Evolutionary conservation across 1,284 basidiomycete genomes (phyloP).

Genomic region (Coniophora puteana): DNA sequence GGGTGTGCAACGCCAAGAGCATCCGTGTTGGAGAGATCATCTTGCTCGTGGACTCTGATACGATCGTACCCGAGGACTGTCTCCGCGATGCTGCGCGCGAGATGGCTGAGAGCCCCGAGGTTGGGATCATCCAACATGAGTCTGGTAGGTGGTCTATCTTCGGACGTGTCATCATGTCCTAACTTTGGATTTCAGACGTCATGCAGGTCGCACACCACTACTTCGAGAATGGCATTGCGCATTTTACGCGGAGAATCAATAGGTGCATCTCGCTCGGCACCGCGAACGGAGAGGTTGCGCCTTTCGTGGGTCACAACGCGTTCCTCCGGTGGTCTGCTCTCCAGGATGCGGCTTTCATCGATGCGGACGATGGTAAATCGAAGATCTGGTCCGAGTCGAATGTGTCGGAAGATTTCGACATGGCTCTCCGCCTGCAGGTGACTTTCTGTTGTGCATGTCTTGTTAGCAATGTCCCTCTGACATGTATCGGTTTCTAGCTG

Average conservation of each 20-base stretch:
- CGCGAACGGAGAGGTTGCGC: conserved; percentile 73
- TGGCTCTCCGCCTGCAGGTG: conserved; percentile 58
- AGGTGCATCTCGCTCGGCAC: conserved; percentile 68
- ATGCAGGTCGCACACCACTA: conserved; percentile 82
- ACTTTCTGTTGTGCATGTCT: neutral
- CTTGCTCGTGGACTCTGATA: conserved; percentile 73
- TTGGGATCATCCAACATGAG: conserved; percentile 80
- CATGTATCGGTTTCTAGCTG: conserved; percentile 29
- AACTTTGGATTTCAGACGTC: conserved; percentile 40
- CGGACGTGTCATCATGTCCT: conserved; percentile 2
- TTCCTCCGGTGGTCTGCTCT: conserved; percentile 80
- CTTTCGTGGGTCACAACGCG: conserved; percentile 83
- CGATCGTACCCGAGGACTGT: conserved; percentile 80
- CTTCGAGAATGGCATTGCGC: conserved; percentile 80
- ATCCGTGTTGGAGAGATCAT: conserved; percentile 62
- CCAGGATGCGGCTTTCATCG: conserved; percentile 71
- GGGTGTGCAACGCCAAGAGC: conserved; percentile 55
- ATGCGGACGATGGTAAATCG: conserved; percentile 54
- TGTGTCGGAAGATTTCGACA: conserved; percentile 80
- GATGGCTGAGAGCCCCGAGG: conserved; percentile 68
- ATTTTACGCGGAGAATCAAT: conserved; percentile 77
- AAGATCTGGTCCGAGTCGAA: conserved; percentile 81
- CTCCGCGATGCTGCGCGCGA: conserved; percentile 79
- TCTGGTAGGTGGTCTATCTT: conserved; percentile 38
- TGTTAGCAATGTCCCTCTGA: neutral